Conservation (phyloP, 1,139 yeast genomes). For the Yarrowia galli region DNA sequence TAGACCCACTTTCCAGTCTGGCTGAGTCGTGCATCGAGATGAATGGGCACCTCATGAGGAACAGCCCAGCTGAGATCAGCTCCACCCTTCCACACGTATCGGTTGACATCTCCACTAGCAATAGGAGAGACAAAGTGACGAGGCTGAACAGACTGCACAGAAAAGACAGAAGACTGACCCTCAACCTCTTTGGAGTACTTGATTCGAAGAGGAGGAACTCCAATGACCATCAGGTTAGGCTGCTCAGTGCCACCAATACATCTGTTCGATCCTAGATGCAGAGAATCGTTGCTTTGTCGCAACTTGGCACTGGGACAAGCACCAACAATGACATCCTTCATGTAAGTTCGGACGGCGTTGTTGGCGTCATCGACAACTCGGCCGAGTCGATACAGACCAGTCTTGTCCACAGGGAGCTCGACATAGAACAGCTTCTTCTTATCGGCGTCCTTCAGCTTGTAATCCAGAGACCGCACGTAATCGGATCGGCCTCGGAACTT, state of each 20-base stretch:
- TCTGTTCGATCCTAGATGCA: constrained; percentile 54
- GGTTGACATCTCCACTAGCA: constrained; percentile 45
- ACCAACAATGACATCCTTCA: constrained; percentile 71
- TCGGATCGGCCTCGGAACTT: constrained; percentile 47
- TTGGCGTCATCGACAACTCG: constrained; percentile 71
- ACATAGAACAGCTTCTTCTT: constrained; percentile 51
- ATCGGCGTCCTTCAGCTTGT: constrained; percentile 48
- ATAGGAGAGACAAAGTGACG: constrained; percentile 56
- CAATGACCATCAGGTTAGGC: constrained; percentile 65
- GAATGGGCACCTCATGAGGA: constrained; percentile 57
- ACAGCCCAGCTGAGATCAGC: constrained; percentile 62
- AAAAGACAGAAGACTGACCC: constrained; percentile 53
- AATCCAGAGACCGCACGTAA: constrained; percentile 44
- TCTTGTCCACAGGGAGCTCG: constrained; percentile 65
- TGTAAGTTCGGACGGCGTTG: constrained; percentile 67
- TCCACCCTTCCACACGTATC: constrained; percentile 43
- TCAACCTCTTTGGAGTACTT: constrained; percentile 66
- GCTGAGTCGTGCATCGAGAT: constrained; percentile 58
- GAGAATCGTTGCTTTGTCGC: constrained; percentile 44
- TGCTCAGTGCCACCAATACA: constrained; percentile 70
- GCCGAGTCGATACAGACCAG: constrained; percentile 77
- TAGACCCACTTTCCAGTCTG: constrained; percentile 69
- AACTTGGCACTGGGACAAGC: constrained; percentile 77
- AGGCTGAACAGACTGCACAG: constrained; percentile 60
- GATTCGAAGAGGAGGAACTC: constrained; percentile 78